Base-by-base conservation (phyloP, 345 rosid genomes). In the Cardamine resedifolia region DNA sequence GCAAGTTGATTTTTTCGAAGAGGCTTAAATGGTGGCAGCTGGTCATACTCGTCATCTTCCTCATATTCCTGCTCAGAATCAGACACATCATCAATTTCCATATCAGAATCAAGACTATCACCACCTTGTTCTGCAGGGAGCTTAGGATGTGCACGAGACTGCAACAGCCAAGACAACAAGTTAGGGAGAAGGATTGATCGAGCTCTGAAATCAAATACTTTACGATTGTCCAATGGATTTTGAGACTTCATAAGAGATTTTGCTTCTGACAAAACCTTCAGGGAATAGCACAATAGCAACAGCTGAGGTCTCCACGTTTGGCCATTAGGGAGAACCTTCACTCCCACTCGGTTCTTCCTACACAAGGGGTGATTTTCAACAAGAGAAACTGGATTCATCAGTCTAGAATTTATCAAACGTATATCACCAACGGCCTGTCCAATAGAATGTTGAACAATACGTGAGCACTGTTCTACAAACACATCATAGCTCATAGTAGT, bases 21-120 rank as follows among this genome's bases (percentile, higher is more conserved):
- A 59, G 97, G 96, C 79, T 78, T 90, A 80, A 93, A 93, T 34
- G 96, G 90, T 34, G 98, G 98, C 65, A 93, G 93, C 83, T 84
- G 89, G 6, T 92, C 93, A 67, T 87, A 90, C 75, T 90, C 96
- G 26, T 93, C 98, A 24, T 52, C 74, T 71, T 82, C 88, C 4
- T 83, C 92, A 38, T 88, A 96, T 69, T 84, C 93, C 62, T 85
- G 82, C 64, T 92, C 96, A 43, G 90, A 81, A 80, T 90, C 96
- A 31, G 87, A 88, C 43, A 86, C 74, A 59, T 90, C 91, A 76
- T 79, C 87, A 85, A 90, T 68, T 23, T 87, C 96, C 60, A 90
- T 69, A 61, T 90, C 93, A 45, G 89, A 87, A 71, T 92, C 98
- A 62, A 82, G 84, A 75, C 76, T 84, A 47, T 86, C 97, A 79